Evolutionary conservation across 805 yeast species (phyloP), one percentile per base, ranked within the genome.

Genomic region (Saturnispora galanensis): DNA sequence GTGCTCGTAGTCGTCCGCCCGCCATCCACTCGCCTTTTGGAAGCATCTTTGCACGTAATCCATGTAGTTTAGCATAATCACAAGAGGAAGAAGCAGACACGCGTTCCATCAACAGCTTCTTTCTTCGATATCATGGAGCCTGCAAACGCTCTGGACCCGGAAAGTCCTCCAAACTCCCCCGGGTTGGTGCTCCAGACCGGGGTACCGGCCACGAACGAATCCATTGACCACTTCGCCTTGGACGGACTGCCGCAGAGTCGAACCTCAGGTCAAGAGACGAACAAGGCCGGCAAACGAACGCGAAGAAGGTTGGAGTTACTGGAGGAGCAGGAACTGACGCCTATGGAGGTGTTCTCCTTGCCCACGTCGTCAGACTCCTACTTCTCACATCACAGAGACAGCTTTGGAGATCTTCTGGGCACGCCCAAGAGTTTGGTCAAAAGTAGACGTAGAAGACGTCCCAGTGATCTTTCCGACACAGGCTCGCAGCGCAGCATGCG

Each of bases 1-100:
- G 53, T 81, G 77, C 42, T 87, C 81, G 56, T 83, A 87, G 31
- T 83, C 83, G 51, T 84, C 86, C 46, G 76, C 75, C 53, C 81
- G 78, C 97, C 97, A 89, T 5, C 73, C 72, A 1, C 94, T 79
- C 18, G 81, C 60, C 33, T 68, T 63, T 59, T 81, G 76, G 64
- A 84, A 90, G 52, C 84, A 75, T 62, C 74, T 70, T 53, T 81
- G 81, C 30, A 90, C 74, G 60, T 81, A 83, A 54, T 90, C 96
- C 95, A 90, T 87, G 65, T 84, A 89, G 36, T 77, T 73, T 49
- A 79, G 68, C 96, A 87, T 87, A 5, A n/a, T 9, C 17, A 17
- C 8, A 21, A 38, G 10, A 26, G 16, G 13, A 38, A 38, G 15
- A 31, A 37, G 32, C 28, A 37, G 31, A n/a, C 16, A 10, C 41